Base-by-base conservation (phyloP, 176 grass and related monocot genomes). In the Aegilops bicornis region DNA sequence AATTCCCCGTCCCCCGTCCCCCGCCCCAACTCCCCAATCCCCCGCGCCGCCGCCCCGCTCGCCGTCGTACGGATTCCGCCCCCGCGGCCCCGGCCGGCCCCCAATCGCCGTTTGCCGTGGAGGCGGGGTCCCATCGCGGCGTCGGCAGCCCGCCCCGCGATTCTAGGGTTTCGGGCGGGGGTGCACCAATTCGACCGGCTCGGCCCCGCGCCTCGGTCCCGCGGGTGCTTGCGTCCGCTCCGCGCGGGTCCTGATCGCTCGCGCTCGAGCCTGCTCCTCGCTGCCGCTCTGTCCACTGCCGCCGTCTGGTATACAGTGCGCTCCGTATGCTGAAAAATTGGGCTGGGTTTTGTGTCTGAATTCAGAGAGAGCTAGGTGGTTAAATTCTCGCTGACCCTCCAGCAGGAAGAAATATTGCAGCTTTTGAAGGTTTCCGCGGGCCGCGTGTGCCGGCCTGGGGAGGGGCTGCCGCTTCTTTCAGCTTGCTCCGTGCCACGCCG, bases 101-200 rank as follows among this genome's bases (percentile, higher is more conserved):
- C 33, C 75, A 29, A 76, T 78, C 64, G 52, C 23, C 4, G 73
- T 31, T 42, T 8, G 11, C 23, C 16, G 6, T 12, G 10, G 7
- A 4, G 0, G 19, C 69, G 72, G 43, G 43, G 15, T 13, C n/a
- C 10, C 56, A 43, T 31, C 40, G 20, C 61, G 32, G 25, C 47
- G 36, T 1, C 20, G 45, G 4, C 7, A 36, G 23, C 23, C 25
- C 81, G 36, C 69, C n/a, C 78, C 64, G 27, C 37, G 86, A 62
- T 88, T 88, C 90, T 91, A 91, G 90, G 90, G 90, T 91, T 91
- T 91, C 90, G 63, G 77, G 17, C 31, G 50, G 15, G 61, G 16
- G 1, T 8, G 20, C 77, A 33, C 63, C 71, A 91, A 91, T 85
- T 88, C 64, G 82, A 27, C 56, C 42, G 37, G 69, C 71, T 19